Evolutionary conservation across 1,139 yeast genomes (phyloP).

Genomic region (Kodamaea sp.): DNA sequence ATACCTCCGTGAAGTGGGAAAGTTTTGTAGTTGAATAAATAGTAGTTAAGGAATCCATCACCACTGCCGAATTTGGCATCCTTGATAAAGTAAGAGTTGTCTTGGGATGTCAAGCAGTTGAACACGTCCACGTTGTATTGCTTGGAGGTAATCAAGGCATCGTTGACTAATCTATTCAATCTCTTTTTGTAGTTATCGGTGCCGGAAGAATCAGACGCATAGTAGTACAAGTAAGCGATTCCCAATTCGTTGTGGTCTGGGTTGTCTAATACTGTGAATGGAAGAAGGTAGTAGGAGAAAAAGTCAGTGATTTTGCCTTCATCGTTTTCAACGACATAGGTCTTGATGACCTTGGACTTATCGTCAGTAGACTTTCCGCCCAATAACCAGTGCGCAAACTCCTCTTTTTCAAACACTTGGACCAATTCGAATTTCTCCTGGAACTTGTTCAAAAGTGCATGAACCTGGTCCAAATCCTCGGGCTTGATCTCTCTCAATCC

Average conservation of each 20-base stretch:
- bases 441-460: constrained; percentile 57
- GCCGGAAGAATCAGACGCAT: constrained; percentile 65
- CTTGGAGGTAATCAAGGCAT: constrained; percentile 78
- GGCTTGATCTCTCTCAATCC: constrained; percentile 67
- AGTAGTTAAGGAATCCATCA: constrained; percentile 88
- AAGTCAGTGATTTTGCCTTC: constrained; percentile 79
- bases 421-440: constrained; percentile 71
- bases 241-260: constrained; percentile 67
- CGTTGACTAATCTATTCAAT: constrained; percentile 61
- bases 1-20: constrained; percentile 83
- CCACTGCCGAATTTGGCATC: constrained; percentile 90
- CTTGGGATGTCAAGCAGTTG: constrained; percentile 90
- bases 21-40: constrained; percentile 85
- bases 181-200: constrained; percentile 51
- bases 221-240: constrained; percentile 87
- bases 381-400: constrained; percentile 80
- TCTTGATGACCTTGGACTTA: constrained; percentile 57
- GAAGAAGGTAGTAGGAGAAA: constrained; percentile 84
- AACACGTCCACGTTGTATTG: constrained; percentile 77
- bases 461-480: constrained; percentile 67
- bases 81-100: constrained; percentile 78
- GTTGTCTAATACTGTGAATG: constrained; percentile 80
- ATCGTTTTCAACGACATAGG: constrained; percentile 76
- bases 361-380: constrained; percentile 38
- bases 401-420: constrained; percentile 70